These are phyloP conservation scores for Escallonia rubra DNA, from an alignment of 129 eudicot species.

Conservation along the genomic window DNA sequence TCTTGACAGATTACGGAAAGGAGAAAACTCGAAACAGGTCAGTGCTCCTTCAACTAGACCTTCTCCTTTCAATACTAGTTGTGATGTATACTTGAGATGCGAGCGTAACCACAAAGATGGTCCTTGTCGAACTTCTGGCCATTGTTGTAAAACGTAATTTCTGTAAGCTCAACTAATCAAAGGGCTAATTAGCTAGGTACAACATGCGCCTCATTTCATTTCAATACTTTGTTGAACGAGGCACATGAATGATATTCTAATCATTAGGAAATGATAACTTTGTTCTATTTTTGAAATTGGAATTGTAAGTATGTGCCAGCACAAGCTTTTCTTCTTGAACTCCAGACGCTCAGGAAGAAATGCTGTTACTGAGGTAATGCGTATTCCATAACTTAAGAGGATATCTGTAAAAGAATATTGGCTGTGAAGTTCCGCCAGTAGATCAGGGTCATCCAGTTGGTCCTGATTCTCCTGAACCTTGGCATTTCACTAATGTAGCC, in stretches of 20 bases:
- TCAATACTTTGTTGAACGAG: constrained; percentile 34
- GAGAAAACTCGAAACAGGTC: constrained; percentile 7
- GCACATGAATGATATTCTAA: constrained; percentile 16
- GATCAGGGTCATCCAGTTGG: too few relatives aligned
- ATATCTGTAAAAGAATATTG: too few relatives aligned
- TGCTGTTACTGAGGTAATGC: too few relatives aligned
- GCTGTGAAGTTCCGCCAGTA: too few relatives aligned
- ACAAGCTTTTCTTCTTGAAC: not conserved
- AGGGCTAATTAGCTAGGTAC: constrained; percentile 19
- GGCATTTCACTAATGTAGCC: too few relatives aligned
- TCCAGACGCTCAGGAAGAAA: too few relatives aligned
- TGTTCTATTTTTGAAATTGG: constrained; percentile 5
- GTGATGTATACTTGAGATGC: constrained; percentile 12
- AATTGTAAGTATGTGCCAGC: not conserved
- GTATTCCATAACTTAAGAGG: too few relatives aligned
- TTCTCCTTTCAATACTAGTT: constrained; percentile 1
- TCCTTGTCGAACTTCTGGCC: constrained; percentile 13
- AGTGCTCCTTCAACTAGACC: constrained; percentile 21
- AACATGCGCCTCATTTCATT: constrained; percentile 19
- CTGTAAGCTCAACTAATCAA: not conserved
- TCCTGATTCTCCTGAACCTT: too few relatives aligned
- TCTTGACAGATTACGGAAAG: constrained; percentile 25
- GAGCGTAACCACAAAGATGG: constrained; percentile 11
- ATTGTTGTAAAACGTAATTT: constrained; percentile 24
- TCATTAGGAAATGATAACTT: constrained; percentile 14